Percentiles rank a stretch among this genome's conserved stretches.
Evolutionary conservation across 1,284 basidiomycete species (phyloP).

Genomic region (Singerocomus rubriflavus): DNA sequence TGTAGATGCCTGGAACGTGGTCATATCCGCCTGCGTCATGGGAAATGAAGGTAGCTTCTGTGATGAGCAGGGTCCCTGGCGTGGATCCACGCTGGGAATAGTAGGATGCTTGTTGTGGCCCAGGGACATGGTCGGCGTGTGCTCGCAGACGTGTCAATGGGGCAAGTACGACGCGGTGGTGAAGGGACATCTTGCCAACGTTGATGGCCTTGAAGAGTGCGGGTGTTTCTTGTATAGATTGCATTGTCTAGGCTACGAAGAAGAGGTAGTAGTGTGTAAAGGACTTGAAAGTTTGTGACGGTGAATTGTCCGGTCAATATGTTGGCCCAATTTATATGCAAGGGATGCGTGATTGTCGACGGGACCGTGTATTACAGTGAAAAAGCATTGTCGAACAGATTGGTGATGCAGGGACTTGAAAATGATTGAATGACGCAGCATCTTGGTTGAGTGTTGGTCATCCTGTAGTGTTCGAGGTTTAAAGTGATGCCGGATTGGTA

Average conservation of each 20-base stretch:
- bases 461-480: too few relatives aligned
- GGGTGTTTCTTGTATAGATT: neutral
- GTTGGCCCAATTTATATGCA: neutral
- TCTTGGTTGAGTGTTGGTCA: too few relatives aligned
- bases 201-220: constrained; percentile 34
- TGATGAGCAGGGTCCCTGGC: constrained; percentile 32
- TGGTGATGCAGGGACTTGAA: too few relatives aligned
- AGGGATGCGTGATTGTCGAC: neutral
- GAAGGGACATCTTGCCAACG: constrained; percentile 32
- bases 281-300: too few relatives aligned
- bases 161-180: constrained; percentile 33
- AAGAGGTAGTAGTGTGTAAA: neutral
- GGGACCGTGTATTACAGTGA: neutral
- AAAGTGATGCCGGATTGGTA: too few relatives aligned
- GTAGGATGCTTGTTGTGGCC: constrained; percentile 24
- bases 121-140: constrained; percentile 17
- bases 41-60: constrained; percentile 35
- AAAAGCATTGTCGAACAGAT: too few relatives aligned
- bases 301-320: neutral
- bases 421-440: too few relatives aligned
- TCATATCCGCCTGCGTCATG: constrained; percentile 24
- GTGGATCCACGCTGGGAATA: constrained; percentile 32
- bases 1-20: constrained; percentile 28
- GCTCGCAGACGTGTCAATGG: constrained; percentile 36
- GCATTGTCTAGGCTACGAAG: constrained; percentile 1